Percentiles rank a stretch among this genome's conserved stretches.
Conservation (phyloP, 306 rosid genomes). For the Dryas octopetala region DNA sequence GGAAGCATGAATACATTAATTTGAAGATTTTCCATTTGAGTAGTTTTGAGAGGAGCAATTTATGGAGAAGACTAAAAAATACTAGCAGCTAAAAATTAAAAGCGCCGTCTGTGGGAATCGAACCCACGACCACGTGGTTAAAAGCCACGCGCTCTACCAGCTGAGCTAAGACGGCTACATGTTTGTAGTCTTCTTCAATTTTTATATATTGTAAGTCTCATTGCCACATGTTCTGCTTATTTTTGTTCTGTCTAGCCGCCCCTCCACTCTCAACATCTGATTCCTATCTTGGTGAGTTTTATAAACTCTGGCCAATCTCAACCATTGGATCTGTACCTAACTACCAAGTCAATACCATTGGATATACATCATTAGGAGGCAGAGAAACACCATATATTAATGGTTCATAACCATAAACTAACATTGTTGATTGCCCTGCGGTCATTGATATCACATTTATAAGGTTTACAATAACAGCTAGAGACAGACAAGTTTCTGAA, state of each 20-base stretch:
- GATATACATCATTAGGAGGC: no score
- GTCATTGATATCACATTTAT: no score
- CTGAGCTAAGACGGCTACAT: constrained; percentile 3
- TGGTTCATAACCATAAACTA: no score
- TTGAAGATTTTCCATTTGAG: neutral
- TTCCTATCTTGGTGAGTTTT: neutral
- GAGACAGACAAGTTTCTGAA: constrained; percentile 7
- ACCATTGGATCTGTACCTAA: neutral
- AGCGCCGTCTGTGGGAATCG: constrained; percentile 8
- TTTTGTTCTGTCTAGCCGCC: neutral
- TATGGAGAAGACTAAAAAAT: no score
- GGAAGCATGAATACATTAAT: neutral
- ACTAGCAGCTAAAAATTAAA: no score
- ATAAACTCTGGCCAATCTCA: neutral
- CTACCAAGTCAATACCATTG: no score
- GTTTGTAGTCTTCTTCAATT: accelerated
- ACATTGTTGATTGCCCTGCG: no score
- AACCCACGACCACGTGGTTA: constrained; percentile 25
- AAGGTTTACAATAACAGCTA: neutral
- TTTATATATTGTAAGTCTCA: no score
- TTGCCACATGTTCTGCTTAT: no score
- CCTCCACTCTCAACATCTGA: neutral
- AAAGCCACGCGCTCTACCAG: constrained; percentile 17
- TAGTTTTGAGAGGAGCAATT: no score
- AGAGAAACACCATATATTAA: neutral